These are phyloP conservation scores for Yamadazyma siamensis DNA, from an alignment of 1,139 yeast species.

Conservation along the genomic window DNA sequence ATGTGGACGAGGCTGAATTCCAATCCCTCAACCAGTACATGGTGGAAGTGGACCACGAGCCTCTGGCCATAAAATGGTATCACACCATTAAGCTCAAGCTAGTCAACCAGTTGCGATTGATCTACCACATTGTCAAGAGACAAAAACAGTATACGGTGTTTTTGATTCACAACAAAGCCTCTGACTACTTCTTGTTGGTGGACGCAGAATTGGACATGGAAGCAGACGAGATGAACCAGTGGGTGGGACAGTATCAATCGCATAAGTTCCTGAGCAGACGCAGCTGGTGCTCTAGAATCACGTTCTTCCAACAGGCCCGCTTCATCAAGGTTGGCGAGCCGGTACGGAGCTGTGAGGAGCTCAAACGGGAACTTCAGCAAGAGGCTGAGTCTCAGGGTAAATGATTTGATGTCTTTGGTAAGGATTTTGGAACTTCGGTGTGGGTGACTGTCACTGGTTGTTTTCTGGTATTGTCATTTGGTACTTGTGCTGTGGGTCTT, in stretches of 20 bases:
- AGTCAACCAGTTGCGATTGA: constrained; percentile 5
- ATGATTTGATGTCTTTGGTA: no score
- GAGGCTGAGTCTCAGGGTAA: no score
- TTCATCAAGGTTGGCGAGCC: constrained; percentile 10
- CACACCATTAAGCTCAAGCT: constrained; percentile 1
- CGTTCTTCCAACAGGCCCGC: constrained; percentile 6
- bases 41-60: constrained; percentile 2
- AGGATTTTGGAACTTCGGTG: no score
- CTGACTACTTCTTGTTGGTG: constrained; percentile 9
- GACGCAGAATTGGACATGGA: constrained; percentile 6
- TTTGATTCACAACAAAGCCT: constrained; percentile 4
- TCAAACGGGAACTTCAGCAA: no score
- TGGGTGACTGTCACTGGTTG: no score
- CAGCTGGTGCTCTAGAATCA: constrained; percentile 10
- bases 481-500: no score
- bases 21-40: constrained; percentile 5
- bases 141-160: constrained; percentile 6
- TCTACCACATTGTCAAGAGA: constrained; percentile 9
- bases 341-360: constrained; percentile 4
- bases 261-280: constrained; percentile 5
- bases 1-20: constrained; percentile 6
- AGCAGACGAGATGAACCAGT: constrained; percentile 6
- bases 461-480: no score
- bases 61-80: constrained; percentile 1
- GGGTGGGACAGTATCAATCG: constrained; percentile 11